Conservation (phyloP, 805 yeast genomes). For the Nakazawaea siamensis region DNA sequence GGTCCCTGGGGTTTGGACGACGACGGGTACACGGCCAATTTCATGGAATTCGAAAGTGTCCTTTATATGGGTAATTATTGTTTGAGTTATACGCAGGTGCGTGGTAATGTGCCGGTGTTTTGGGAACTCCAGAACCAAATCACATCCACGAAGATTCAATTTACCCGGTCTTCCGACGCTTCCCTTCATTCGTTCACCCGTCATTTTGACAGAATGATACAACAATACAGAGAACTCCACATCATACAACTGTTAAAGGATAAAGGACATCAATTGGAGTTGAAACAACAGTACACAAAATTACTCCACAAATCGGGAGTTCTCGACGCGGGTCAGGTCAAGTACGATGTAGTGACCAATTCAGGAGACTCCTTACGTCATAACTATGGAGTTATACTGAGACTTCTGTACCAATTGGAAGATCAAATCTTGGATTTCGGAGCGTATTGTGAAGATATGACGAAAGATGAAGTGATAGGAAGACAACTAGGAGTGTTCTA, state of each 20-base stretch:
- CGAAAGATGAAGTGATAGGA: conserved; percentile 27
- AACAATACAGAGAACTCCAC: conserved; percentile 41
- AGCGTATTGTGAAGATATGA: conserved; percentile 33
- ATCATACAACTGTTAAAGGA: conserved; percentile 40
- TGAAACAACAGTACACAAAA: conserved; percentile 29
- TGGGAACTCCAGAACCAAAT: conserved; percentile 44
- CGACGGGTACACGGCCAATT: conserved; percentile 43
- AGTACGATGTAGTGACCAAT: conserved; percentile 28
- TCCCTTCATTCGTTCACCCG: conserved; percentile 42
- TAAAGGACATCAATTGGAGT: conserved; percentile 36
- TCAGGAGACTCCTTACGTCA: conserved; percentile 27
- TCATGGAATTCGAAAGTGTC: conserved; percentile 43
- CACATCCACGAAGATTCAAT: conserved; percentile 33
- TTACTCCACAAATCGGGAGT: conserved; percentile 13
- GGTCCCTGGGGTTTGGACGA: conserved; percentile 56
- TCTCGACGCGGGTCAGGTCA: conserved; percentile 8
- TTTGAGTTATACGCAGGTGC: conserved; percentile 34
- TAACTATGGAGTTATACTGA: conserved; percentile 16
- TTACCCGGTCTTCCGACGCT: conserved; percentile 45
- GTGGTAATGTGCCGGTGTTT: conserved; percentile 49
- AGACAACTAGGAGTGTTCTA: conserved; percentile 44
- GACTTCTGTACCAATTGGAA: conserved; percentile 15
- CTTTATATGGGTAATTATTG: conserved; percentile 31
- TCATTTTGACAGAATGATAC: conserved; percentile 38
- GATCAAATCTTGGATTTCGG: conserved; percentile 33